Conservation (phyloP, 139 green algal genomes). For the Eudorina sp. region DNA sequence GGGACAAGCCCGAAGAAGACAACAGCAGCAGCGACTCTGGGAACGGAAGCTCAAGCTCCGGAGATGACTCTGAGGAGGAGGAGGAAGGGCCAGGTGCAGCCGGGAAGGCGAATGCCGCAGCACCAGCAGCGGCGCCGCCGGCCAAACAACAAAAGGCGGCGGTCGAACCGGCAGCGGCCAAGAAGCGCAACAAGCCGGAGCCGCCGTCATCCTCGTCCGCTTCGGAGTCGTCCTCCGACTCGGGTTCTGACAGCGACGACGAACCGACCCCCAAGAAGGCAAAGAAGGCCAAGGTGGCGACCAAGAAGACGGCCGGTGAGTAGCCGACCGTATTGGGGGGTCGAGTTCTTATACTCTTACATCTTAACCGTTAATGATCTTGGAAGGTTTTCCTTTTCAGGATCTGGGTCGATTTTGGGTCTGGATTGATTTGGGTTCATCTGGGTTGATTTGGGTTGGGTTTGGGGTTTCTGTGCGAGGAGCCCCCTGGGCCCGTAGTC, state of each 20-base stretch:
- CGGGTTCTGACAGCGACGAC: background rate
- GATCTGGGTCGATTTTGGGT: too few relatives aligned
- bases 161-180: background rate
- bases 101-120: background rate
- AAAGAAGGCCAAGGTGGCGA: too few relatives aligned
- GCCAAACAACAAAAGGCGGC: background rate
- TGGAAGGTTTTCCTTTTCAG: too few relatives aligned
- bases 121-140: background rate
- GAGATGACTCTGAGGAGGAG: background rate
- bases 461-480: too few relatives aligned
- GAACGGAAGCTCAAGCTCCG: background rate
- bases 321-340: too few relatives aligned
- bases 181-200: background rate
- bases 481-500: too few relatives aligned
- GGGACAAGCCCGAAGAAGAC: too few relatives aligned
- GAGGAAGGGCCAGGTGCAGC: background rate
- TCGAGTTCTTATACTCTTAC: too few relatives aligned
- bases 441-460: too few relatives aligned
- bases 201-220: background rate
- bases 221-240: background rate
- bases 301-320: too few relatives aligned
- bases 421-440: too few relatives aligned
- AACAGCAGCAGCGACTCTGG: background rate
- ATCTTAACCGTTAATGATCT: too few relatives aligned
- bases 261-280: background rate